Conservation (phyloP, 306 rosid genomes). For the Coriaria nepalensis region DNA sequence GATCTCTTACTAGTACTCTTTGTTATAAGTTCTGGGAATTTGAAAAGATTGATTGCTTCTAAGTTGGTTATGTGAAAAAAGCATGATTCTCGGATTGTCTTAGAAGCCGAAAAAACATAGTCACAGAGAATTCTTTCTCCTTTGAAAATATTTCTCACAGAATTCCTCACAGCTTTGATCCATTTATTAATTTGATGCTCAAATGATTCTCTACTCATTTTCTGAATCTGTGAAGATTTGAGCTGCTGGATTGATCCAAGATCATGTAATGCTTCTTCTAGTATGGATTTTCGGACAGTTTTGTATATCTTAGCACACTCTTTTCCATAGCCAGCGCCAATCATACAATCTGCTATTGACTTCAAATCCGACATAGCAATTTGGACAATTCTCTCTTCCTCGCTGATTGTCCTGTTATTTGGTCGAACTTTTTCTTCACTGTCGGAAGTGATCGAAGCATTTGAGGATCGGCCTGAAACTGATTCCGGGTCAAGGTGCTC, state of each 20-base stretch:
- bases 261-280: conserved; percentile 32
- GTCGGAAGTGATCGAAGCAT: conserved; percentile 11
- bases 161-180: conserved; percentile 21
- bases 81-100: conserved; percentile 27
- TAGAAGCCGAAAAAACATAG: conserved; percentile 33
- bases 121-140: conserved; percentile 39
- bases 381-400: conserved; percentile 17
- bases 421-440: conserved; percentile 9
- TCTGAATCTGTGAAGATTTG: conserved; percentile 25
- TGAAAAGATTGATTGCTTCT: conserved; percentile 28
- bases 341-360: conserved; percentile 51
- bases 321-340: conserved; percentile 34
- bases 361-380: conserved; percentile 27
- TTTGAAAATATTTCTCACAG: conserved; percentile 26
- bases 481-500: conserved; percentile 33
- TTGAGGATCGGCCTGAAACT: conserved; percentile 16
- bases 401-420: conserved; percentile 10
- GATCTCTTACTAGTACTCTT: conserved; percentile 22
- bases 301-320: conserved; percentile 35
- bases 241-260: conserved; percentile 23
- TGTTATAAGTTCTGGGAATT: conserved; percentile 28
- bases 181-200: conserved; percentile 20
- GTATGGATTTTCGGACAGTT: conserved; percentile 22
- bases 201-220: conserved; percentile 22
- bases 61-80: conserved; percentile 29